Conservation (phyloP, 768 basidiomycete genomes). For the Cyathus striatus region DNA sequence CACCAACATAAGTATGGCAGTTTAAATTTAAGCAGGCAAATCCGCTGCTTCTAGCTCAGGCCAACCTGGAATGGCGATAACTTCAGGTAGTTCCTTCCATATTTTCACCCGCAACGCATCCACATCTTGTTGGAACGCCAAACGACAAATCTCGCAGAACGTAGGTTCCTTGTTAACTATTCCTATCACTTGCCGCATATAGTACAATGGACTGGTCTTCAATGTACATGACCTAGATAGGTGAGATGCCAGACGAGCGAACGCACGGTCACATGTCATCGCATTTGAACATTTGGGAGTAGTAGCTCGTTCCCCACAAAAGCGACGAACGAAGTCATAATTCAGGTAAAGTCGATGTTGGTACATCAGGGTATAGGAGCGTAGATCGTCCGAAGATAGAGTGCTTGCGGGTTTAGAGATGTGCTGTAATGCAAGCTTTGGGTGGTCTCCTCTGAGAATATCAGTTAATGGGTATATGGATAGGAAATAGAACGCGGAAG, state of each 20-base stretch:
- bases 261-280: conserved; percentile 32
- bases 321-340: conserved; percentile 41
- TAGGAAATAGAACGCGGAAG: conserved; percentile 53
- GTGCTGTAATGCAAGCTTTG: conserved; percentile 43
- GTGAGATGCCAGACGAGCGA: conserved; percentile 35
- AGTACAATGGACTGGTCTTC: conserved; percentile 49
- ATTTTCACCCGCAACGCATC: conserved; percentile 27
- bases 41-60: conserved; percentile 20
- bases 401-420: conserved; percentile 44
- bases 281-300: conserved; percentile 22
- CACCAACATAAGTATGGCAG: background rate
- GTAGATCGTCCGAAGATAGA: conserved; percentile 35
- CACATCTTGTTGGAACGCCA: conserved; percentile 35
- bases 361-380: conserved; percentile 51
- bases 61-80: conserved; percentile 45
- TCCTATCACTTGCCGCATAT: conserved; percentile 41
- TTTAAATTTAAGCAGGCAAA: conserved; percentile 4
- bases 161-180: conserved; percentile 29
- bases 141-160: conserved; percentile 41
- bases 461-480: conserved; percentile 49
- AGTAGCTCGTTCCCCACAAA: conserved; percentile 27
- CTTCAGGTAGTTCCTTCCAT: conserved; percentile 43
- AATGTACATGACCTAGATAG: conserved; percentile 43
- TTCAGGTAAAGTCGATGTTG: conserved; percentile 46
- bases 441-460: conserved; percentile 43